Evolutionary conservation across 331 rosid species (phyloP), one percentile per base, ranked within the genome.

Genomic region (Malus hybrid): DNA sequence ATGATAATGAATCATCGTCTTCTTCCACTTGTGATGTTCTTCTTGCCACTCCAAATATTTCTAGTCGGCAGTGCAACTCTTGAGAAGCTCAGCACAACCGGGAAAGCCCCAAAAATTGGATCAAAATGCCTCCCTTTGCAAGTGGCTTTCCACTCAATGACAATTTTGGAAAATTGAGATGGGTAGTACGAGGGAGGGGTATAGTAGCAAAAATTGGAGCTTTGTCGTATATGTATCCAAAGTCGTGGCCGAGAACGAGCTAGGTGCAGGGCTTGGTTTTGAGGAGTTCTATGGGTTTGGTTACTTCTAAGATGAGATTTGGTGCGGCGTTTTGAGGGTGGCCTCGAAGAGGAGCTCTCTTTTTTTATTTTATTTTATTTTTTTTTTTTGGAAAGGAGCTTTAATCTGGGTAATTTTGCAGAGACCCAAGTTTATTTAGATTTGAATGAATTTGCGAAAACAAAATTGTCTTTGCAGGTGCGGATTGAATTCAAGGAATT

Each of bases 81-180:
- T 85, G 18, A 93, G 88, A 18, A 93, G 79, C 88, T 93, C 97
- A 36, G 86, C 90, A 7, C 96, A 96, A 34, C 82, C 85, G 8
- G 87, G 96, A 93, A 97, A 93, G 0, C 87, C 88, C 10, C 98
- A 95, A 18, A 93, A 72, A 93, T 93, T 24, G 97, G 90, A 66
- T 93, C 98, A 24, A 83, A 93, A 64, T 91, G 98, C 68, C 93
- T 82, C 32, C 96, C 98, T 76, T 75, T 70, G 61, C 85, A 82
- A 1, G 90, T 85, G 16, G 98, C 91, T 13, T 74, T 88, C 98
- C 97, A 93, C 62, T 88, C 84, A 3, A 93, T 75, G 1, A 93
- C 96, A 27, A 91, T 82, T 65, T 81, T 90, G 27, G 98, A 93
- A 85, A 87, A 86, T 3, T 72, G 75, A 10, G 83, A 82, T 6